Evolutionary conservation across 2,329 filamentous ascomycete species (phyloP), one percentile per base, ranked within the genome.

Genomic region (Colletotrichum somersetense): DNA sequence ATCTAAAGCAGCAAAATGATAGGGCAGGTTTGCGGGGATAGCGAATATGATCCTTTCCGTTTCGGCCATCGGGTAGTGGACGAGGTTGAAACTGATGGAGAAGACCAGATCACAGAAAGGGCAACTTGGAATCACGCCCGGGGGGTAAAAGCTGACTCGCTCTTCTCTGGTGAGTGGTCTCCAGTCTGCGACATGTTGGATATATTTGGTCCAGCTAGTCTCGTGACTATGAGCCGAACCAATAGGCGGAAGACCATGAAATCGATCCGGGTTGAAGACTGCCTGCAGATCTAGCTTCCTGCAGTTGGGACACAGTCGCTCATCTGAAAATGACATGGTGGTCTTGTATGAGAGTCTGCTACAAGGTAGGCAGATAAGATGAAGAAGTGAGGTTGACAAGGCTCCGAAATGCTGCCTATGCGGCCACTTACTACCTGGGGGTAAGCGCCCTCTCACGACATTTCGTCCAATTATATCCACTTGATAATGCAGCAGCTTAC

Each of bases 251-350:
- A 69, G 53, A 14, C 26, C 35, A 8, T 26, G 16, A 6, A 69
- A 69, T 12, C 50, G 52, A 26, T 12, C 55, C 33, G 52, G 20
- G 35, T 65, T 12, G 7, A 69, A 62, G 7, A 55, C 11, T 6
- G 20, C 16, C 16, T 50, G 23, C 6, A 69, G 26, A n/a, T 53
- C 35, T 4, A 69, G 61, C 12, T 44, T 44, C n/a, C 6, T 30
- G 55, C 67, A 69, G 18, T 59, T 26, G n/a, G 35, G 61, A 26
- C 67, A 69, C 5, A 69, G 53, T 33, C 61, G 44, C 11, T 69
- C 61, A 18, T 63, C 61, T n/a, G 48, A 33, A 18, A 63, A 53
- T 1, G 35, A 53, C 61, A 53, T 63, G 30, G 14, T 0, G 12
- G 14, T 42, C 40, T 42, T 42, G 40, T 42, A 42, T 16, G 14